A percentile compares a stretch with the other conserved stretches of the same genome.
These are phyloP conservation scores for Parachlorella kessleri DNA, from an alignment of 139 green algal species.

Conservation along the genomic window DNA sequence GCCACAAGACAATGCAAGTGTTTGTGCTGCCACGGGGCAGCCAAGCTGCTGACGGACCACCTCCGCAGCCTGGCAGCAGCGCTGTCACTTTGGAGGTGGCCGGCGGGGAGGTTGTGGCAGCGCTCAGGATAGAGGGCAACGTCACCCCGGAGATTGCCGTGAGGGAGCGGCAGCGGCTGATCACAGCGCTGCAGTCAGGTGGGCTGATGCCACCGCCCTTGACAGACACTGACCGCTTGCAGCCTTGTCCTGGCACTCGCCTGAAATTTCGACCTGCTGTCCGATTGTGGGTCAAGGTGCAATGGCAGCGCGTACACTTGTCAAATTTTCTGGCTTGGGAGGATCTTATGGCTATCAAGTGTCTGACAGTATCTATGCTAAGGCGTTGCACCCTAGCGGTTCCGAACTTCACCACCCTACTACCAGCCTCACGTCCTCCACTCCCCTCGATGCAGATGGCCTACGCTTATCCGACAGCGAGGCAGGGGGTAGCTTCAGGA, in stretches of 20 bases:
- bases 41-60: not conserved
- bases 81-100: slow-evolving; percentile 40
- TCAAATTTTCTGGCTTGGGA: not conserved
- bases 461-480: slow-evolving; percentile 49
- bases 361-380: no score
- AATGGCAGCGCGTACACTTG: not conserved
- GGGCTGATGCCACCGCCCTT: not conserved
- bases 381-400: no score
- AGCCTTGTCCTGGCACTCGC: not conserved
- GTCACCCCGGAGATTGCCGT: slow-evolving; percentile 56
- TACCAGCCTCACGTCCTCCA: not conserved
- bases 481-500: slow-evolving; percentile 47
- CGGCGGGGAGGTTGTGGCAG: slow-evolving; percentile 66
- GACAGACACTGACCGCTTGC: not conserved
- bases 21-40: slow-evolving; percentile 1
- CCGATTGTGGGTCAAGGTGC: not conserved
- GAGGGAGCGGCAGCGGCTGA: slow-evolving; percentile 28
- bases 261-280: not conserved
- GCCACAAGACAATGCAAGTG: slow-evolving; percentile 33
- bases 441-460: slow-evolving; percentile 40
- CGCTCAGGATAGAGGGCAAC: slow-evolving; percentile 59
- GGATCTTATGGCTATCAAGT: not conserved
- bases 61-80: slow-evolving; percentile 12
- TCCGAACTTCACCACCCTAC: not conserved
- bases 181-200: slow-evolving; percentile 42